Evolutionary conservation across 805 yeast genomes (phyloP).

Genomic region (Cyberlindnera galapagoensis): DNA sequence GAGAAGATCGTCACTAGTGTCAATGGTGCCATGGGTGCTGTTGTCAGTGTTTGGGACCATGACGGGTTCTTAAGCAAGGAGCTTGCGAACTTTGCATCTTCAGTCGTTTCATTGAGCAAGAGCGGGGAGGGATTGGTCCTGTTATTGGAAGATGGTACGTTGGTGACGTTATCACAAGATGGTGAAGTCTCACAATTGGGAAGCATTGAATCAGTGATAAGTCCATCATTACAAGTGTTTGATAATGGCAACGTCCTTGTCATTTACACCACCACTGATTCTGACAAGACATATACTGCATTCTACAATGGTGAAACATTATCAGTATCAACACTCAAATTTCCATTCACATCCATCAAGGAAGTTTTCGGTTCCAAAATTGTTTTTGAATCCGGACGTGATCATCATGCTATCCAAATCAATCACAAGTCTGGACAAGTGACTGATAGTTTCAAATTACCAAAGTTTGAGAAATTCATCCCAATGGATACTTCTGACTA

Average conservation of each 20-base stretch:
- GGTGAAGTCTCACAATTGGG: conserved; percentile 5
- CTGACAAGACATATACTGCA: conserved; percentile 5
- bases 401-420: conserved; percentile 9
- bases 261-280: conserved; percentile 6
- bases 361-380: conserved; percentile 22
- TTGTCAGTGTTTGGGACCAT: conserved; percentile 17
- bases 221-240: conserved; percentile 6
- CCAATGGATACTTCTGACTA: conserved; percentile 17
- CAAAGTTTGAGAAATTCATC: conserved; percentile 7
- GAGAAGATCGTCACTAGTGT: conserved; percentile 17
- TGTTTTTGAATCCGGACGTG: conserved; percentile 7
- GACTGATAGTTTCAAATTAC: conserved; percentile 6
- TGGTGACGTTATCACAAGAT: conserved; percentile 2
- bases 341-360: conserved; percentile 10
- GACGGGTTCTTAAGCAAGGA: conserved; percentile 13
- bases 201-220: conserved; percentile 5
- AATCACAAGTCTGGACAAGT: conserved; percentile 9
- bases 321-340: conserved; percentile 6
- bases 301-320: conserved; percentile 13
- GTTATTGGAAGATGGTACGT: conserved; percentile 12
- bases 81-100: conserved; percentile 6
- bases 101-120: conserved; percentile 4
- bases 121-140: conserved; percentile 2
- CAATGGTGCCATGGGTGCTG: conserved; percentile 14
- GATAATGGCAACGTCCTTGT: conserved; percentile 16